Conservation (phyloP, 1,139 yeast species). For the Blastobotrys niveus region DNA sequence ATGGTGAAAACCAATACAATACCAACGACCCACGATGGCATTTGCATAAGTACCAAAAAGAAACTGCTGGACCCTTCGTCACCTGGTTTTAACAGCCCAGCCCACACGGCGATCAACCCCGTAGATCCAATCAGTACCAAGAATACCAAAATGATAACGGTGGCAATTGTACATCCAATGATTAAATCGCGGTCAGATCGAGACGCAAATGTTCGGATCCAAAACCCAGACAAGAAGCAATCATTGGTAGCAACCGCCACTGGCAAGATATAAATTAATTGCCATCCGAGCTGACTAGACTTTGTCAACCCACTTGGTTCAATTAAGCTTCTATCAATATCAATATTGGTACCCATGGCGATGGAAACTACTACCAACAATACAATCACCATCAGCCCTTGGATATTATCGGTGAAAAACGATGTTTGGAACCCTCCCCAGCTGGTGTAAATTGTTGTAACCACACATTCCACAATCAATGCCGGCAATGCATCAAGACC, state of each 20-base stretch:
- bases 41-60: slow-evolving; percentile 57
- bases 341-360: slow-evolving; percentile 73
- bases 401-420: slow-evolving; percentile 81
- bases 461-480: slow-evolving; percentile 78
- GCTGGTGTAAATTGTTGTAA: slow-evolving; percentile 80
- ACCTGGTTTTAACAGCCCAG: slow-evolving; percentile 51
- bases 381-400: slow-evolving; percentile 67
- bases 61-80: slow-evolving; percentile 58
- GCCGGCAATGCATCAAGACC: slow-evolving; percentile 77
- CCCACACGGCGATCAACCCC: slow-evolving; percentile 89
- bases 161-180: slow-evolving; percentile 71
- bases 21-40: slow-evolving; percentile 88
- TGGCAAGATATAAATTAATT: slow-evolving; percentile 72
- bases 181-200: slow-evolving; percentile 66
- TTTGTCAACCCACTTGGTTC: slow-evolving; percentile 61
- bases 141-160: slow-evolving; percentile 56
- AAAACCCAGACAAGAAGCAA: slow-evolving; percentile 84
- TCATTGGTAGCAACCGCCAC: slow-evolving; percentile 89
- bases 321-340: slow-evolving; percentile 59
- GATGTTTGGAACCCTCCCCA: slow-evolving; percentile 89
- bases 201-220: slow-evolving; percentile 93
- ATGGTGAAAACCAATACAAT: slow-evolving; percentile 71
- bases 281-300: slow-evolving; percentile 77
- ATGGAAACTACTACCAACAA: slow-evolving; percentile 65
- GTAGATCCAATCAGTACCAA: slow-evolving; percentile 72